A percentile compares a stretch with the other conserved stretches of the same genome.
These are phyloP conservation scores for Epichloe sp. DNA, from an alignment of 2,329 filamentous ascomycete genomes.

Conservation along the genomic window DNA sequence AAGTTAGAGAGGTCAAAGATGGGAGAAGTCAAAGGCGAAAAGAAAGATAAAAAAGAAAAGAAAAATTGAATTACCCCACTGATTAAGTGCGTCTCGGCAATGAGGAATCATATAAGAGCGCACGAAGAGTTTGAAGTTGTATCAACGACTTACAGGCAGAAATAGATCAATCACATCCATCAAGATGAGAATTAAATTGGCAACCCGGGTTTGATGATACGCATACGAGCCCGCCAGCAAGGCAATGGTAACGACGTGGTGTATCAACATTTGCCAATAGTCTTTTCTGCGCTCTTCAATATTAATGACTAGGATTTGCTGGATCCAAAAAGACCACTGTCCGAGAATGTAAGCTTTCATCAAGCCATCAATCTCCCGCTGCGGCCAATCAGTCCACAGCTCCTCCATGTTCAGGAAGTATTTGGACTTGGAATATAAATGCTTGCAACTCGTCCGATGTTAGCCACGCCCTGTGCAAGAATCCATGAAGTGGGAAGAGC, in stretches of 20 bases:
- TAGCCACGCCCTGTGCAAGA: background rate
- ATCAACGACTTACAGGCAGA: conserved; percentile 51
- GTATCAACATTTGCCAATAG: conserved; percentile 88
- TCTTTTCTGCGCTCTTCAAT: conserved; percentile 93
- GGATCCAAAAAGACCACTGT: conserved; percentile 85
- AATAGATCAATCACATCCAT: conserved; percentile 92
- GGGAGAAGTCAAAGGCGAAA: no score
- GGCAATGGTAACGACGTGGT: conserved; percentile 79
- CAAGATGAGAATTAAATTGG: conserved; percentile 74
- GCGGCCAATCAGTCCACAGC: conserved; percentile 78
- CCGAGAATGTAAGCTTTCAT: conserved; percentile 84
- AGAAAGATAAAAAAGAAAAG: accelerated
- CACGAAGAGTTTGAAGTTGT: background rate
- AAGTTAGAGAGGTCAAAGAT: no score
- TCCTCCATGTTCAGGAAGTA: conserved; percentile 67
- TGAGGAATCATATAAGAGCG: conserved; percentile 1
- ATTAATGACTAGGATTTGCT: conserved; percentile 88
- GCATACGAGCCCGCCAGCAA: conserved; percentile 74
- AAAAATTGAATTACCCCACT: no score
- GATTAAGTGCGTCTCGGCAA: no score
- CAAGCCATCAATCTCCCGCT: conserved; percentile 56
- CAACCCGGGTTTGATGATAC: conserved; percentile 77
- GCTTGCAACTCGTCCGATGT: conserved; percentile 33
- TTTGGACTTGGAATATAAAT: conserved; percentile 63
- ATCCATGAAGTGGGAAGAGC: background rate